These are phyloP conservation scores for Amoebophrya sp. DNA, from an alignment of 169 alveolate species.

Conservation along the genomic window DNA sequence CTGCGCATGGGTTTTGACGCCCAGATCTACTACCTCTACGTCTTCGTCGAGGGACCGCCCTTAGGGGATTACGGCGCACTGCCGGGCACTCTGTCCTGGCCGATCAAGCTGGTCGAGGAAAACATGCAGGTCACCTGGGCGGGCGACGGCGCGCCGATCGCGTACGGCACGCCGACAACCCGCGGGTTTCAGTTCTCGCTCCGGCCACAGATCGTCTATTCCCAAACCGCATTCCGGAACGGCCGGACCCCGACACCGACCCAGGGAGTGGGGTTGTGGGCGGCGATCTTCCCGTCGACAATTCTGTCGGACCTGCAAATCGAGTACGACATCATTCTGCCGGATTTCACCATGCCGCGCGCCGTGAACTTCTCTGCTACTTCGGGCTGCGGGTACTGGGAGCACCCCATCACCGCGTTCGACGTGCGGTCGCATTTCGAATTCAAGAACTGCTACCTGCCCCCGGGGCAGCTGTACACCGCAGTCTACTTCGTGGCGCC, in stretches of 20 bases:
- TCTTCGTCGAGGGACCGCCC: conserved; percentile 4
- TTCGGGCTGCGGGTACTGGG: neutral
- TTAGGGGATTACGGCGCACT: neutral
- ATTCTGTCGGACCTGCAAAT: neutral
- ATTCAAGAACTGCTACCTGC: neutral
- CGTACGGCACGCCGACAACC: neutral
- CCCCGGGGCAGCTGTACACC: neutral
- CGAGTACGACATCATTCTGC: neutral
- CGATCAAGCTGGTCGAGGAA: neutral
- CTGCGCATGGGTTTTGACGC: conserved; percentile 4
- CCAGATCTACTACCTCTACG: neutral
- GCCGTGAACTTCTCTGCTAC: neutral
- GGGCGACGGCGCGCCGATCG: neutral
- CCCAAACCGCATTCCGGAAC: neutral
- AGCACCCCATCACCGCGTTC: neutral
- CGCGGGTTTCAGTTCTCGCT: neutral
- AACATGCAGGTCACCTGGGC: neutral
- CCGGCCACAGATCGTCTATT: neutral
- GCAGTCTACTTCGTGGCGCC: conserved; percentile 19
- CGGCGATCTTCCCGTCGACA: neutral
- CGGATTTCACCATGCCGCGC: neutral
- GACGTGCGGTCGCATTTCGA: neutral
- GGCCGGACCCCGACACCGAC: neutral
- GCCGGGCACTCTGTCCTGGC: conserved; percentile 6
- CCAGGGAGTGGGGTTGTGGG: neutral